Percentiles rank a stretch among this genome's conserved stretches.
Conservation (phyloP, 176 grass and related monocot genomes). For the Calamus simplicifolius region DNA sequence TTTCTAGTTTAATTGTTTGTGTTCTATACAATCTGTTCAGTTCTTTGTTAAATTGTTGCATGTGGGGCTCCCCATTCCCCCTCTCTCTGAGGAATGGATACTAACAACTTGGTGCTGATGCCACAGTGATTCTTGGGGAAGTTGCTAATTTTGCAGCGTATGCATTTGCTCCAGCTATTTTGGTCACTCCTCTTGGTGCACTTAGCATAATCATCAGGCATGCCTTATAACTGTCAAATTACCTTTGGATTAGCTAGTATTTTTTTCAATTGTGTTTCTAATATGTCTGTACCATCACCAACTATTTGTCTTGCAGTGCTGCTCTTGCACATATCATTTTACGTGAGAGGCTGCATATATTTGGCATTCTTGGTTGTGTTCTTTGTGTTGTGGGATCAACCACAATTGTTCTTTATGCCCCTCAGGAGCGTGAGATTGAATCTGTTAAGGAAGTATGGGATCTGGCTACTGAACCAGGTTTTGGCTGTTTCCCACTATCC, state of each 20-base stretch:
- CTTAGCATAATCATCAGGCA: constrained; percentile 91
- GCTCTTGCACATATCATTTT: constrained; percentile 66
- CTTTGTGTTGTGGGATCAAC: constrained; percentile 82
- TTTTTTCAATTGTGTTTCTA: not conserved
- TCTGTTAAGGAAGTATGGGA: constrained; percentile 72
- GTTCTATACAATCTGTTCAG: no score
- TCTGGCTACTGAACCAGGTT: constrained; percentile 85
- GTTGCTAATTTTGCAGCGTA: constrained; percentile 86
- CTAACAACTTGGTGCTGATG: not conserved
- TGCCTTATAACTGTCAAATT: not conserved
- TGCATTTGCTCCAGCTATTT: constrained; percentile 81
- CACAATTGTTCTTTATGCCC: constrained; percentile 86
- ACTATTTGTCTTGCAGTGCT: constrained; percentile 29
- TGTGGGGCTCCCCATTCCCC: no score
- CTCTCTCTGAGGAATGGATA: no score
- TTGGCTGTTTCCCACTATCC: constrained; percentile 10
- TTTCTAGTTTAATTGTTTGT: no score
- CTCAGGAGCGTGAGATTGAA: constrained; percentile 65
- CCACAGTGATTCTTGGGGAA: constrained; percentile 79
- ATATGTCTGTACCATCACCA: not conserved
- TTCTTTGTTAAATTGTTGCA: no score
- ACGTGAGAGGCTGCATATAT: constrained; percentile 67
- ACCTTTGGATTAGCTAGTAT: constrained; percentile 2
- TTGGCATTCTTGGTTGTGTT: constrained; percentile 67
- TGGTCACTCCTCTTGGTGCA: constrained; percentile 85